Base-by-base conservation (phyloP, 176 grass and related monocot genomes). In the Carex scoparia region DNA sequence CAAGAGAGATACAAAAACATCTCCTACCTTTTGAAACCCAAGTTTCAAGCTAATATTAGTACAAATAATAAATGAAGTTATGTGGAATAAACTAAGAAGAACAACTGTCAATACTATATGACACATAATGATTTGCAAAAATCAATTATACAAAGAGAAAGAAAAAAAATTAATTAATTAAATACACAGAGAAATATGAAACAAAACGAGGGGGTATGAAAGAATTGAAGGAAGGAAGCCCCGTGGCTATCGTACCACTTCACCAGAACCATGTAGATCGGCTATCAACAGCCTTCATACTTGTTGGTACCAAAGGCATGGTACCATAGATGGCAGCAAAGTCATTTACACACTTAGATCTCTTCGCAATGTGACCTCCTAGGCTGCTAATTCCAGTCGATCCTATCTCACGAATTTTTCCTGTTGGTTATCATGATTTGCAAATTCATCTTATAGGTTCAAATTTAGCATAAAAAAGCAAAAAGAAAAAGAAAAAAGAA, bases 371-470 rank as follows among this genome's bases (percentile, higher is more conserved):
- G 65, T 99, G 96, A 62, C 91, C 96, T 79, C 89, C 88, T 77
- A 84, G 83, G 78, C 91, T 99, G 83, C 96, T 99, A 76, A 99
- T 92, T 77, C 96, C 96, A 18, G 79, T 86, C 0, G 96, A 99
- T 80, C 93, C 96, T 68, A 92, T 95, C 91, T 99, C 96, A 61
- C 82, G 84, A 85, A 99, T 91, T 85, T 80, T 94, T 63, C 96
- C 96, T 99, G 95, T 59, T 83, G n/a, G 19, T 32, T 79, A 67
- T 79, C 18, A 48, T 14, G 56, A 49, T 79, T 61, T 42, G 88
- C 4, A 84, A 40, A 62, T 7, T 40, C 35, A 19, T 16, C 76
- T 69, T 10, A 87, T 6, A 31, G 57, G 44, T 38, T 88, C 27
- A 84, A 59, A 4, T 46, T 38, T 80, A 61, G 35, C n/a, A 80